phyloP scores from a whole-genome alignment of 495 filamentous ascomycete genomes.

The Viridothelium virens region DNA sequence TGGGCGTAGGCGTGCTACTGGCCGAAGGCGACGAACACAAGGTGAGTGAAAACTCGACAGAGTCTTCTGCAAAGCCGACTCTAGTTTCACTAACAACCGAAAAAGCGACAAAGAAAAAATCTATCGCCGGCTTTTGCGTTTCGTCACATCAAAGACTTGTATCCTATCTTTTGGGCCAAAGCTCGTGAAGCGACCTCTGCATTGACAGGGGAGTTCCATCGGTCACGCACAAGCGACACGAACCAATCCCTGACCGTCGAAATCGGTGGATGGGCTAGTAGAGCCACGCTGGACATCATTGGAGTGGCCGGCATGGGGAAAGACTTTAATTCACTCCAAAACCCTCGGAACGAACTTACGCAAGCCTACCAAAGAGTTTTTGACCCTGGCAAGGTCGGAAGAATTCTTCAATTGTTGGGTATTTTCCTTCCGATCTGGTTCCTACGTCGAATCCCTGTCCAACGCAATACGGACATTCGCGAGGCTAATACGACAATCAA shows the following conservation, averaged over 20 bases:
- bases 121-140: conserved; percentile 80
- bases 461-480: conserved; percentile 56
- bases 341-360: conserved; percentile 56
- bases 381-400: conserved; percentile 35
- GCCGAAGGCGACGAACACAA: conserved; percentile 84
- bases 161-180: conserved; percentile 77
- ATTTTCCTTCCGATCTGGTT: conserved; percentile 46
- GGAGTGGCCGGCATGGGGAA: conserved; percentile 72
- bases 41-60: conserved; percentile 19
- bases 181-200: conserved; percentile 30
- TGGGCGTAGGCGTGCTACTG: conserved; percentile 71
- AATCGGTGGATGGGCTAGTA: conserved; percentile 55
- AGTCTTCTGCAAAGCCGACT: not conserved
- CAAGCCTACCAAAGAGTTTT: conserved; percentile 59
- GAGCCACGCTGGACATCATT: conserved; percentile 81
- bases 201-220: conserved; percentile 22
- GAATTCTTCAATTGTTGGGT: conserved; percentile 40
- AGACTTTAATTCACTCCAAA: conserved; percentile 64
- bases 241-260: conserved; percentile 49
- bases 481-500: conserved; percentile 53
- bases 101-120: conserved; percentile 57
- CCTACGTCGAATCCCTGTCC: conserved; percentile 50
- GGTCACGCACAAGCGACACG: conserved; percentile 15
- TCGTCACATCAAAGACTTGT: conserved; percentile 78
- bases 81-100: not conserved